phyloP scores from a whole-genome alignment of 148 eudicot species.

The Vaccinium macrocarpon region DNA sequence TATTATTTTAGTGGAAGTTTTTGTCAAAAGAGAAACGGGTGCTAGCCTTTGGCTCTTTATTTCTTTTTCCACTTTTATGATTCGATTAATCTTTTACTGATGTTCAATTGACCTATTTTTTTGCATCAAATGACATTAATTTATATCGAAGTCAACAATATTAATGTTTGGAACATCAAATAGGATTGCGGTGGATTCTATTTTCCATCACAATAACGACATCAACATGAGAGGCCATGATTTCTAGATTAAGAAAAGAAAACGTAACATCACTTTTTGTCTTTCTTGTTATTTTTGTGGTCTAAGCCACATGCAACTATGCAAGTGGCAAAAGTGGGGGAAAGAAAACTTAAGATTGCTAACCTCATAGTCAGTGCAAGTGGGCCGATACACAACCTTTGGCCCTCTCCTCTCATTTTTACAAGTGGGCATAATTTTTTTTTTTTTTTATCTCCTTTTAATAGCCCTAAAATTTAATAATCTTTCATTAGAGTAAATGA shows the following conservation, averaged over 20 bases:
- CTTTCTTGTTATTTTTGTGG: not conserved
- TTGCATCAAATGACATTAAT: not conserved
- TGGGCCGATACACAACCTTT: not conserved
- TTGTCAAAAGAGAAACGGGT: no score
- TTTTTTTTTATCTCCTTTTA: not conserved
- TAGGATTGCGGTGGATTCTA: not conserved
- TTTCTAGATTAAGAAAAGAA: not conserved
- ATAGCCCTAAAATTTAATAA: not conserved
- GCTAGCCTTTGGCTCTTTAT: not conserved
- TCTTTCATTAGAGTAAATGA: not conserved
- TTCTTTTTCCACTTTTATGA: not conserved
- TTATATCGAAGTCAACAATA: not conserved
- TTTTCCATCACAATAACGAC: not conserved
- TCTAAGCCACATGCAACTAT: not conserved
- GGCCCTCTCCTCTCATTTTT: not conserved
- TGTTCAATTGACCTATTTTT: not conserved
- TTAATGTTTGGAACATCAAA: not conserved
- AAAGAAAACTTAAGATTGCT: not conserved
- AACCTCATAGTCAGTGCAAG: not conserved
- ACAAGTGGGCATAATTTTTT: not conserved
- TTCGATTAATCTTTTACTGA: no score
- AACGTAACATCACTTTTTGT: not conserved
- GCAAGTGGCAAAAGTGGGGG: not conserved
- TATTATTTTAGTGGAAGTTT: no score
- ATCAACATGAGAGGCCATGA: no score